Evolutionary conservation across 441 rosid species (phyloP), one percentile per base, ranked within the genome.

Genomic region (Eutrema salsugineum): DNA sequence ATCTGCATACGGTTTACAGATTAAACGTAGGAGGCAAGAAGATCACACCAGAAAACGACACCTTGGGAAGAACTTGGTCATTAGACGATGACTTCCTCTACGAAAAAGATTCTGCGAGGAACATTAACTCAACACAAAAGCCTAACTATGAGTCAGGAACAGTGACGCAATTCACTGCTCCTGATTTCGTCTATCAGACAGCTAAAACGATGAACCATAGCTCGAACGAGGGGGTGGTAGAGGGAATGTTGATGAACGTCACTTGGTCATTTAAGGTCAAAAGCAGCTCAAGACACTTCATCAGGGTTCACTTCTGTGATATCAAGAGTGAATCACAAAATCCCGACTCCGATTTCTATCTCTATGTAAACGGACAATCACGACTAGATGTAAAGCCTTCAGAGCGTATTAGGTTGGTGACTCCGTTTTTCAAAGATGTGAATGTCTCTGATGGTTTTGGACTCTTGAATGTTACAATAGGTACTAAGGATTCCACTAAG

Each of bases 241-340:
- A 2, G 24, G 24, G n/a, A n/a, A 27, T 30, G 39, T 11, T 48
- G 39, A 24, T 43, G 44, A 65, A 71, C 16, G 15, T 60, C 20
- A 74, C 78, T 10, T 74, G 78, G 73, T 22, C 72, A 6, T 51
- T 74, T 12, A 58, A 50, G 19, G 78, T 74, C 30, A 39, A 35
- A 15, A 14, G 3, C 2, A 33, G 67, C 0, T 11, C 43, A 4
- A 66, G 1, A 8, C 38, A 66, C 32, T 67, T 50, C 39, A 20
- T 74, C 46, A 58, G 78, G 73, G 0, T 42, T 11, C 78, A 74
- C 38, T 74, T 74, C 47, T 50, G 49, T 24, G 63, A 73, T 28
- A 66, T 65, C 10, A 5, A 19, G 19, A 55, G 3, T 5, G 0
- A 11, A 0, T 14, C 62, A 12, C 6, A 4, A 9, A 3, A 6